Percentiles rank a stretch among this genome's conserved stretches.
These are phyloP conservation scores for Pichia californica DNA, from an alignment of 805 yeast species.

Conservation along the genomic window DNA sequence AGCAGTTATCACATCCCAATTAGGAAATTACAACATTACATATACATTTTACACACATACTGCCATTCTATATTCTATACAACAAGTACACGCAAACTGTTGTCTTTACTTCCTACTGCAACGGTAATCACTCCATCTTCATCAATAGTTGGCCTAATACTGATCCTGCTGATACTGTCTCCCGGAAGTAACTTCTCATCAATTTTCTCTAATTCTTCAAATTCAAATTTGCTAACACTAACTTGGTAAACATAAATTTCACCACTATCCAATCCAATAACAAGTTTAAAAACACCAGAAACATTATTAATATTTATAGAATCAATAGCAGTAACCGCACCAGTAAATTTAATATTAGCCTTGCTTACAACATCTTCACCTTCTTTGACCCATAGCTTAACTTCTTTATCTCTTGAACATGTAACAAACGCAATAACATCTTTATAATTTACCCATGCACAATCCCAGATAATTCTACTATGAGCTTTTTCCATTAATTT, in stretches of 20 bases:
- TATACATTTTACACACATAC: no score
- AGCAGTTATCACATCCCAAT: no score
- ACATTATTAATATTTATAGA: conserved; percentile 31
- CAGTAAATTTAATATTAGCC: conserved; percentile 36
- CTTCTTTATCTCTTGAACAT: conserved; percentile 74
- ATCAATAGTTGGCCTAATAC: conserved; percentile 39
- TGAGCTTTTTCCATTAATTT: conserved; percentile 64
- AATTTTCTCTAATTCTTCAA: conserved; percentile 29
- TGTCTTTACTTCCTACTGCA: conserved; percentile 63
- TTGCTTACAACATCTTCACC: conserved; percentile 28
- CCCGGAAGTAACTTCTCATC: conserved; percentile 46
- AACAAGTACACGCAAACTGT: conserved; percentile 41
- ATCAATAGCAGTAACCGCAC: conserved; percentile 66
- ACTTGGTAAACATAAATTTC: conserved; percentile 40
- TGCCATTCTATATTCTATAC: no score
- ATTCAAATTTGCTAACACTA: conserved; percentile 20
- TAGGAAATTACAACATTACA: no score
- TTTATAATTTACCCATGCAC: conserved; percentile 69
- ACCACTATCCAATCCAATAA: conserved; percentile 72
- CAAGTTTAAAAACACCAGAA: conserved; percentile 34
- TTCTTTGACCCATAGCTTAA: conserved; percentile 58
- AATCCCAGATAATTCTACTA: conserved; percentile 90
- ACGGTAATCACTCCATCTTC: conserved; percentile 29
- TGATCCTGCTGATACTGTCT: conserved; percentile 52
- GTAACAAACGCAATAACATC: conserved; percentile 57